phyloP scores from a whole-genome alignment of 495 filamentous ascomycete species.

The Podospora pseudoanserina region DNA sequence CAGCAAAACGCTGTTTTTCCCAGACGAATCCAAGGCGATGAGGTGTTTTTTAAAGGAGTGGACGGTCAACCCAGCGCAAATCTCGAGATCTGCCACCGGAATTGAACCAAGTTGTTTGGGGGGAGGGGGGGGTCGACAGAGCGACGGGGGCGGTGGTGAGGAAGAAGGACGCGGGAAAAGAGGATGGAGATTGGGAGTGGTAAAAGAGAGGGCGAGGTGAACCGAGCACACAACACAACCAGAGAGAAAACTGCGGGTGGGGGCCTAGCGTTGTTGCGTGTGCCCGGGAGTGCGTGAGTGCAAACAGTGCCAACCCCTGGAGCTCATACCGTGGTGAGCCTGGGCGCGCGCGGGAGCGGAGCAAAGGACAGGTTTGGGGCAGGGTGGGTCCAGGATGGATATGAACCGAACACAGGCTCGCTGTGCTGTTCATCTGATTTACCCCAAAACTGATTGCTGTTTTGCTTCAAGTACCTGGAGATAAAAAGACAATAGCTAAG shows the following conservation, averaged over 20 bases:
- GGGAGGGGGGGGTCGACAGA: conserved; percentile 24
- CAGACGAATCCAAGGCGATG: conserved; percentile 28
- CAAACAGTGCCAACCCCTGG: background rate
- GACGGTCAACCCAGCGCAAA: conserved; percentile 52
- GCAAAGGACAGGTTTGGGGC: conserved; percentile 8
- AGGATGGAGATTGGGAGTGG: conserved; percentile 20
- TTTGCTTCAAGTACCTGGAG: background rate
- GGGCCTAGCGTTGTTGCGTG: background rate
- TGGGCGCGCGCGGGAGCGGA: conserved; percentile 8
- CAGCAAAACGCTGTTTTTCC: conserved; percentile 22
- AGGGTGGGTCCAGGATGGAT: conserved; percentile 5
- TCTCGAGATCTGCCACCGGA: conserved; percentile 46
- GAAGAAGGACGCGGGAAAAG: conserved; percentile 20
- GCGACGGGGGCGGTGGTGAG: conserved; percentile 22
- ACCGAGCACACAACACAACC: conserved; percentile 11
- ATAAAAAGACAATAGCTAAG: too few relatives aligned
- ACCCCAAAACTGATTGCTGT: conserved; percentile 5
- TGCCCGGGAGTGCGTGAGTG: background rate
- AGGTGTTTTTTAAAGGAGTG: conserved; percentile 43
- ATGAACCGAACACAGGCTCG: conserved; percentile 6
- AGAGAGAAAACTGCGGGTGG: conserved; percentile 14
- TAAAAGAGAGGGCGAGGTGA: conserved; percentile 17
- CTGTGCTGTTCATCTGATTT: conserved; percentile 8
- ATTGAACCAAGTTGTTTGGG: conserved; percentile 41
- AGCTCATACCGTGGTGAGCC: conserved; percentile 16